Conservation (phyloP, 306 rosid genomes). For the Trifolium pratense region DNA sequence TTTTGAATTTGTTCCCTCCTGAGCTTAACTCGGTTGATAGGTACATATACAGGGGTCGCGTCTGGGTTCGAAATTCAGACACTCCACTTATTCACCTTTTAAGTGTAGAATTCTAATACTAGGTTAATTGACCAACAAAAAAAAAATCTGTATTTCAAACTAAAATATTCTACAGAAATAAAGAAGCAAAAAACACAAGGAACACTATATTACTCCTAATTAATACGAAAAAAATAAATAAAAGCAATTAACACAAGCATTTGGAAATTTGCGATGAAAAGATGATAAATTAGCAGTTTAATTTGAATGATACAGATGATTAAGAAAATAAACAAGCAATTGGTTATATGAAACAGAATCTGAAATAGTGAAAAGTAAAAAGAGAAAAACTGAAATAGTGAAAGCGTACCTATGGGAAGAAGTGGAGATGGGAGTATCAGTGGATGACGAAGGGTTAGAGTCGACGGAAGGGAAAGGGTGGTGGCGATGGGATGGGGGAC, state of each 20-base stretch:
- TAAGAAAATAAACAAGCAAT: too few relatives aligned
- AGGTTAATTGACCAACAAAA: too few relatives aligned
- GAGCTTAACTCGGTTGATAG: too few relatives aligned
- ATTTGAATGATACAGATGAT: not conserved
- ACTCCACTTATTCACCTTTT: too few relatives aligned
- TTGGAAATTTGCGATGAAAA: too few relatives aligned
- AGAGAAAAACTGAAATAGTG: not conserved
- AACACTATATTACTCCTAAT: not conserved
- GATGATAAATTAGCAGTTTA: not conserved
- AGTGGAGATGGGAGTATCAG: not conserved
- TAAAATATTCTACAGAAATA: not conserved
- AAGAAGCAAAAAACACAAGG: too few relatives aligned
- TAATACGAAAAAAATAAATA: too few relatives aligned
- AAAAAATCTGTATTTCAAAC: too few relatives aligned
- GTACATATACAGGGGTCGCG: too few relatives aligned
- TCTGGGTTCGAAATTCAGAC: too few relatives aligned
- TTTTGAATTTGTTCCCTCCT: too few relatives aligned
- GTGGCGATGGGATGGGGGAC: not conserved
- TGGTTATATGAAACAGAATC: not conserved
- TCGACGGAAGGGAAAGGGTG: not conserved
- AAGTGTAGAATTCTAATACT: too few relatives aligned
- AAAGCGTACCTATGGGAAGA: not conserved
- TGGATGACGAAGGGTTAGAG: not conserved
- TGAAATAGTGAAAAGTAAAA: not conserved
- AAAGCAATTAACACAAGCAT: not conserved